Evolutionary conservation across 192 early-diverging fungal genomes (phyloP).

Genomic region (Backusella liffmaniae): DNA sequence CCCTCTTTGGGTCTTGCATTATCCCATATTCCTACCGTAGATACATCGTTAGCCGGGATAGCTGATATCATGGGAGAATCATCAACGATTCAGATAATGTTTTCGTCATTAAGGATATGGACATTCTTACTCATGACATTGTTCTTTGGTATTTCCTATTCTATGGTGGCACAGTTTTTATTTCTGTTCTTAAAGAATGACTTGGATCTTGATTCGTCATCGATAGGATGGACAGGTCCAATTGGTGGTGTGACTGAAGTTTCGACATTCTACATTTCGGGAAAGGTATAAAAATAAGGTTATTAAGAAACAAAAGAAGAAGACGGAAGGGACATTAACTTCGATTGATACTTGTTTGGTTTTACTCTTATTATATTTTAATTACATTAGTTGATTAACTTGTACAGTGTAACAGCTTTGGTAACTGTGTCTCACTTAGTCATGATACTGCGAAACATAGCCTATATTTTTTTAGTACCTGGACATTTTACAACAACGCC

Average conservation of each 20-base stretch:
- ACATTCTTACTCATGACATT: conserved; percentile 32
- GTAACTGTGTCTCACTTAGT: conserved; percentile 25
- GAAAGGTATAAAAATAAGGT: conserved; percentile 23
- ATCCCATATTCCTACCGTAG: conserved; percentile 29
- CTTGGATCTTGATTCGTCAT: conserved; percentile 25
- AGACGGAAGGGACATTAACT: neutral
- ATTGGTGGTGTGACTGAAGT: conserved; percentile 37
- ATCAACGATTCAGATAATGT: conserved; percentile 4
- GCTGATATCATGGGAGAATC: conserved; percentile 1
- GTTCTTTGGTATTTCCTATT: conserved; percentile 29
- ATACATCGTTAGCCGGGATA: conserved; percentile 28
- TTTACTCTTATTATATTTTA: neutral
- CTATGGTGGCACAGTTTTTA: conserved; percentile 37
- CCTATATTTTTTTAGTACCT: conserved; percentile 19
- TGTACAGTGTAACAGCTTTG: conserved; percentile 24
- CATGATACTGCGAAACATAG: conserved; percentile 18
- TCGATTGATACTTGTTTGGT: neutral
- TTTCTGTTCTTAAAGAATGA: conserved; percentile 34
- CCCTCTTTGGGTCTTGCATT: conserved; percentile 32
- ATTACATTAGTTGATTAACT: conserved; percentile 31
- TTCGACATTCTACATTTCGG: conserved; percentile 38
- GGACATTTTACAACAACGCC: conserved; percentile 4
- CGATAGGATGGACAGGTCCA: conserved; percentile 43
- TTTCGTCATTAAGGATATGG: conserved; percentile 14
- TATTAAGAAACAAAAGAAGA: neutral